Evolutionary conservation across 345 rosid species (phyloP), one percentile per base, ranked within the genome.

Genomic region (Populus pruinosa): DNA sequence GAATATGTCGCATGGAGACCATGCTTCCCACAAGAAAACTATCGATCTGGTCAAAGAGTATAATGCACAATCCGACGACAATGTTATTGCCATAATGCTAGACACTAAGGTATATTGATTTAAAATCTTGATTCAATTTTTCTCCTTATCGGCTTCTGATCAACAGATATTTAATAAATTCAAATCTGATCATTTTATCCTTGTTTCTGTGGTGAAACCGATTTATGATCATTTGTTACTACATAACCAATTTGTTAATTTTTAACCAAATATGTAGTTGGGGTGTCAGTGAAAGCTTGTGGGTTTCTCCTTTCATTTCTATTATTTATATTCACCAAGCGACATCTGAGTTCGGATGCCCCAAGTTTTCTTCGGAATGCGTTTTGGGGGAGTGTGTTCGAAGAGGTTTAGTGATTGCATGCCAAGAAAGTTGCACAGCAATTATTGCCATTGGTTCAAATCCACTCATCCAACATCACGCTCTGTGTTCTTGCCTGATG

Each of bases 1-100:
- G 78, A 96, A 96, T 78, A 93, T 93, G 98, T 96, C 98, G 0
- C 98, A 96, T 83, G 99, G 99, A 25, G 97, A 96, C 81, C 97
- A 93, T 89, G 83, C 90, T 67, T 93, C 99, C 29, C 99, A 93
- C 77, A 86, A 89, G 91, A 91, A 83, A 72, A 93, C 94, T 25
- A 91, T 96, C 61, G 94, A 96, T 85, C 81, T 96, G 6, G 98
- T 96, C 67, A 93, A 87, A 53, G 99, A 96, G 75, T 96, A 93
- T 80, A 96, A 96, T 85, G 89, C 98, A 82, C 90, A 85, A 66
- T 91, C 89, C 69, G 83, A 83, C 18, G 96, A 96, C 84, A 96
- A 91, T 82, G 94, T 88, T 59, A 85, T 93, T 59, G 91, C 99
- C 80, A 88, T 93, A 4, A 93, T 96, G 98, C 83, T 93, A 77